Evolutionary conservation across 306 rosid species (phyloP).

Genomic region (Corylus americana): DNA sequence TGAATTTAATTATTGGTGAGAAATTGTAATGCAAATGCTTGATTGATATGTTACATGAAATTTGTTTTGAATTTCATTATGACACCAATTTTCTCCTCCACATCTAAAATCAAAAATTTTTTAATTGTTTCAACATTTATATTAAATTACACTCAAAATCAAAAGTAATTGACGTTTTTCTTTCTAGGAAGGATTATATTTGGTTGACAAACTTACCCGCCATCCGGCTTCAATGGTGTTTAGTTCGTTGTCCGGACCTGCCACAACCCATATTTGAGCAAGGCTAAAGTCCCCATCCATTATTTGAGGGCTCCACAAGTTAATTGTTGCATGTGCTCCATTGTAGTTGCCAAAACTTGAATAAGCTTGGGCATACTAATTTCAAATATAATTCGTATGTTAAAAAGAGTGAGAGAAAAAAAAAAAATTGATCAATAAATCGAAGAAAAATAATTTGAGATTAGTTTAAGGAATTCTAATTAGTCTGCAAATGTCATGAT

Average conservation of each 20-base stretch:
- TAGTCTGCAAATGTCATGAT: too few species aligned
- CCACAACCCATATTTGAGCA: conserved; percentile 23
- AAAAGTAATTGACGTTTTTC: too few species aligned
- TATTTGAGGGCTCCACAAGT: conserved; percentile 20
- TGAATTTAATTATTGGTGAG: not conserved
- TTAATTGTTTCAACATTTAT: too few species aligned
- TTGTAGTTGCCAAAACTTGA: not conserved
- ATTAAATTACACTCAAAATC: too few species aligned
- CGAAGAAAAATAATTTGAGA: too few species aligned
- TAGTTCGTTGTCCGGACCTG: not conserved
- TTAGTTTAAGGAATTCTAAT: too few species aligned
- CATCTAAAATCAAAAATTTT: too few species aligned
- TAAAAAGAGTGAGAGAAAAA: too few species aligned
- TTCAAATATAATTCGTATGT: not conserved
- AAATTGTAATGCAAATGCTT: not conserved
- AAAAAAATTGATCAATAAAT: too few species aligned
- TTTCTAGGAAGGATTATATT: not conserved
- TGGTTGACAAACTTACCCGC: conserved; percentile 2
- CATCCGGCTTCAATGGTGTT: conserved; percentile 29
- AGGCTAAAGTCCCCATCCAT: not conserved
- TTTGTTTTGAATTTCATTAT: too few species aligned
- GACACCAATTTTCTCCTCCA: too few species aligned
- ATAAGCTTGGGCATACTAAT: conserved; percentile 4
- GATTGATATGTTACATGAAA: not conserved
- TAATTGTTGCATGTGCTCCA: conserved; percentile 19